Conservation (phyloP, 2,329 filamentous ascomycete species). For the Aspergillus latus region DNA sequence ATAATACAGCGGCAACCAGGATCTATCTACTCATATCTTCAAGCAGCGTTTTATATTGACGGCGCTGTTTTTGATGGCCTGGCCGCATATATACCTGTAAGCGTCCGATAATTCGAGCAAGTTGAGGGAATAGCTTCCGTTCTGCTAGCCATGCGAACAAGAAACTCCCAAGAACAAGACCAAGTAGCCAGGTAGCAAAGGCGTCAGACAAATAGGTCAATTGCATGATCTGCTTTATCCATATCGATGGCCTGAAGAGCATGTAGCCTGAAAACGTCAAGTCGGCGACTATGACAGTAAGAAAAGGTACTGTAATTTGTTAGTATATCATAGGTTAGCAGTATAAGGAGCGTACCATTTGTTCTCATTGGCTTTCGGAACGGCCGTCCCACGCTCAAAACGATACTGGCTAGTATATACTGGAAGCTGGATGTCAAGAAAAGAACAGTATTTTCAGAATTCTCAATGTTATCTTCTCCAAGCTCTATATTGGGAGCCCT, state of each 20-base stretch:
- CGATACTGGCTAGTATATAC: slow-evolving; percentile 86
- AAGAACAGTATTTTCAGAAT: slow-evolving; percentile 88
- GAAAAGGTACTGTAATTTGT: slow-evolving; percentile 68
- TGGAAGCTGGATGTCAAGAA: slow-evolving; percentile 93
- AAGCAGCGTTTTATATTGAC: slow-evolving; percentile 79
- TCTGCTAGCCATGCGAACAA: slow-evolving; percentile 70
- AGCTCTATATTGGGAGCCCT: slow-evolving; percentile 74
- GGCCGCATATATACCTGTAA: slow-evolving; percentile 57
- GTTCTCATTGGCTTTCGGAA: slow-evolving; percentile 77
- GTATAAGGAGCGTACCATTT: slow-evolving; percentile 63
- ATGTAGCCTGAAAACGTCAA: slow-evolving; percentile 73
- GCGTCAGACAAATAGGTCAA: slow-evolving; percentile 71
- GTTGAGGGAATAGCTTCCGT: slow-evolving; percentile 63
- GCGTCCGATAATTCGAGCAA: slow-evolving; percentile 68
- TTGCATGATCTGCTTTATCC: slow-evolving; percentile 76
- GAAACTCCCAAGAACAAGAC: slow-evolving; percentile 69
- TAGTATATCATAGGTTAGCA: background rate
- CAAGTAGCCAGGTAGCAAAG: slow-evolving; percentile 73
- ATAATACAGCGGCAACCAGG: background rate
- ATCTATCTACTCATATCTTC: slow-evolving; percentile 58
- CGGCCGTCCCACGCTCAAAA: slow-evolving; percentile 86
- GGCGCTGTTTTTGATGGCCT: slow-evolving; percentile 70
- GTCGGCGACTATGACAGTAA: slow-evolving; percentile 70
- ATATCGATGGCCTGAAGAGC: slow-evolving; percentile 70
- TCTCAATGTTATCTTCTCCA: slow-evolving; percentile 80